phyloP scores from a whole-genome alignment of 2,329 filamentous ascomycete genomes.

The Leptodontidium sp. region DNA sequence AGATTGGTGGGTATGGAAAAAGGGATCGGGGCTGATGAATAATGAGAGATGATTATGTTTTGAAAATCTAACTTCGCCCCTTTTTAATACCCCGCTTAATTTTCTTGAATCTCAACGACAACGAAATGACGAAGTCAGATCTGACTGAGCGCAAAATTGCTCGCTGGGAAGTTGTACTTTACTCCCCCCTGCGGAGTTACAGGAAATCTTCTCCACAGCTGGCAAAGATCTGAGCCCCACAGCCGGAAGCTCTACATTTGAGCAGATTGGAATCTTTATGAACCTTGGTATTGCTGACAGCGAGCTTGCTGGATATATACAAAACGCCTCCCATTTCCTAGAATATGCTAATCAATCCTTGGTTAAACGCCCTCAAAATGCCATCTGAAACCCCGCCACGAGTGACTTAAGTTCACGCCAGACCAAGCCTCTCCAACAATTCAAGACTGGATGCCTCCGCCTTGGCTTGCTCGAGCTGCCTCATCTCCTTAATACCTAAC shows the following conservation, averaged over 20 bases:
- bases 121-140: no score
- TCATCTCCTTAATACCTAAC: conserved; percentile 34
- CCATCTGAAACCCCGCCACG: neutral
- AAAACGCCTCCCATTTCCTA: conserved; percentile 3
- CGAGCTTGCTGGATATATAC: neutral
- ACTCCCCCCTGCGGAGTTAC: no score
- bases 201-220: no score
- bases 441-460: conserved; percentile 42
- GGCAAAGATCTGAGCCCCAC: no score
- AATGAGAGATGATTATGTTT: conserved; percentile 3
- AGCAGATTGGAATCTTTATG: no score
- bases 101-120: neutral
- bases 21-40: neutral
- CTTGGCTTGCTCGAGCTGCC: conserved; percentile 31
- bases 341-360: neutral
- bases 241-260: no score
- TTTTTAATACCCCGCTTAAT: neutral
- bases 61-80: neutral
- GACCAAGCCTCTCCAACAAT: conserved; percentile 35
- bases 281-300: no score
- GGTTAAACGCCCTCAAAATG: neutral
- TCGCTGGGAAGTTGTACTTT: no score
- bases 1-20: neutral
- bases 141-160: no score
- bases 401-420: conserved; percentile 13